These are phyloP conservation scores for Harringtonia lauricola DNA, from an alignment of 2,329 filamentous ascomycete genomes.

Conservation along the genomic window DNA sequence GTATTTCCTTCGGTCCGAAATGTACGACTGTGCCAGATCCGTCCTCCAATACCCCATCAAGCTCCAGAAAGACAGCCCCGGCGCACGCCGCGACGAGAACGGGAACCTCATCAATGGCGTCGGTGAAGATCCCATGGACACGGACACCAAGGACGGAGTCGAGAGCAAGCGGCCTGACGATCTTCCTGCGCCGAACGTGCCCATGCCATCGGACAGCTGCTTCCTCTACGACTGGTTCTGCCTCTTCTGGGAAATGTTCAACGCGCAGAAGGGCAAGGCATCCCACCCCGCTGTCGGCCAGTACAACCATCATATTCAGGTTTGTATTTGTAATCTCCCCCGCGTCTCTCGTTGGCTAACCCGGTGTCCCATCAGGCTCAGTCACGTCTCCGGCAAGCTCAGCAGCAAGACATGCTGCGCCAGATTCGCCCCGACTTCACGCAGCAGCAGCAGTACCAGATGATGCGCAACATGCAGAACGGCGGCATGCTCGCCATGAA, in stretches of 20 bases:
- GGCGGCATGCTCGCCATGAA: conserved; percentile 48
- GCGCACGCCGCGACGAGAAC: conserved; percentile 54
- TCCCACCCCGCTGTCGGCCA: conserved; percentile 53
- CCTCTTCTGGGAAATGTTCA: conserved; percentile 93
- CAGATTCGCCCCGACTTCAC: conserved; percentile 53
- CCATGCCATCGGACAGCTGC: conserved; percentile 56
- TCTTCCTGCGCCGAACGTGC: conserved; percentile 63
- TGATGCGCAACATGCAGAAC: conserved; percentile 59
- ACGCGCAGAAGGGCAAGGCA: conserved; percentile 64
- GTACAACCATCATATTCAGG: conserved; percentile 77
- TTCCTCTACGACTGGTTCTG: conserved; percentile 98
- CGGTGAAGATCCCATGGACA: conserved; percentile 67
- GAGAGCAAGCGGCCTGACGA: conserved; percentile 68
- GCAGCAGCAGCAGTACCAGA: conserved; percentile 43
- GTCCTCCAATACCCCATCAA: conserved; percentile 60
- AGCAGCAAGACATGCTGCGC: conserved; percentile 68
- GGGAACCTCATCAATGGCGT: conserved; percentile 59
- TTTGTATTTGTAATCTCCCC: conserved; percentile 29
- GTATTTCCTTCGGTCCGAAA: conserved; percentile 76
- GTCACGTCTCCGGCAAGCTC: conserved; percentile 61
- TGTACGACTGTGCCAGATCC: conserved; percentile 72
- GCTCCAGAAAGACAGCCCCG: conserved; percentile 57
- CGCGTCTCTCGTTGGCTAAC: neutral
- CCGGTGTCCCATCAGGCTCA: conserved; percentile 37
- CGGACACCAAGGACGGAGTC: conserved; percentile 69